phyloP scores from a whole-genome alignment of 1,284 basidiomycete genomes.

The Trametes sp. region DNA sequence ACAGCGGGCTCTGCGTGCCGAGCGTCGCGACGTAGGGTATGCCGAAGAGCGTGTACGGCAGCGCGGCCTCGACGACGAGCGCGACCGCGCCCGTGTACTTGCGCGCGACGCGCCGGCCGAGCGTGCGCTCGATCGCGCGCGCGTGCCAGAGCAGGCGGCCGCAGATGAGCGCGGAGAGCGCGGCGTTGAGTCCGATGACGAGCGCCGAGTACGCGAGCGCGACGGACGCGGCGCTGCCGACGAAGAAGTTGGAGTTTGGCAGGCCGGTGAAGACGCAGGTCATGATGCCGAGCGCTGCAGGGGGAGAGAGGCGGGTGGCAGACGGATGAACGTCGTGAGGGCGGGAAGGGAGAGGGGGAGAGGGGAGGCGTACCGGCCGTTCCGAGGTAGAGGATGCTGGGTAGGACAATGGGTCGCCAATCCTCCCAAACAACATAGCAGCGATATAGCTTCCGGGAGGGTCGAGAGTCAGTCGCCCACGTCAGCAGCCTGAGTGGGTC shows the following conservation, averaged over 20 bases:
- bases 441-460: constrained; percentile 25
- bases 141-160: constrained; percentile 17
- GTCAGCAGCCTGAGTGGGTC: not conserved
- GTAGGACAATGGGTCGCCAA: constrained; percentile 13
- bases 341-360: no score
- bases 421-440: constrained; percentile 24
- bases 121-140: constrained; percentile 1
- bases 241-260: constrained; percentile 21
- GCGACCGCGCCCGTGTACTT: constrained; percentile 23
- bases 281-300: constrained; percentile 18
- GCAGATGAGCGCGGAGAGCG: constrained; percentile 23
- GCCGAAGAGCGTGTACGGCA: constrained; percentile 22
- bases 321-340: no score
- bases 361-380: not conserved
- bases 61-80: constrained; percentile 22
- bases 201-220: constrained; percentile 19
- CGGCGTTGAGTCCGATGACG: constrained; percentile 21
- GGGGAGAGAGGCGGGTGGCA: not conserved
- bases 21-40: constrained; percentile 23
- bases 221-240: constrained; percentile 12
- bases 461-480: not conserved
- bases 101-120: constrained; percentile 8
- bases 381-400: constrained; percentile 16
- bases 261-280: constrained; percentile 17
- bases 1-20: constrained; percentile 16